A percentile compares a stretch with the other conserved stretches of the same genome.
These are phyloP conservation scores for Melampsora abietis-canadensis DNA, from an alignment of 1,284 basidiomycete species.

Conservation along the genomic window DNA sequence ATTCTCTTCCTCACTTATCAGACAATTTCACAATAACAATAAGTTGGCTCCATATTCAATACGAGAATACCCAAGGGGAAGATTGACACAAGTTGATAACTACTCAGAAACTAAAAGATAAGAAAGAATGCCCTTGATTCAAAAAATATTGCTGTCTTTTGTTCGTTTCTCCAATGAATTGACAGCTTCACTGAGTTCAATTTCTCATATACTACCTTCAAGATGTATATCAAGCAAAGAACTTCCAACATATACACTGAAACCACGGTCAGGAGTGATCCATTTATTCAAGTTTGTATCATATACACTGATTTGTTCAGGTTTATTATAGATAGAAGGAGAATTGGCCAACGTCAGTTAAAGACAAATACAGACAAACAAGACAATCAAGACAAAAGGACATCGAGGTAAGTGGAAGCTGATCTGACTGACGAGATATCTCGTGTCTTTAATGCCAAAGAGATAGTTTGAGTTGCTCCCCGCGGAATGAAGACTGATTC, in stretches of 20 bases:
- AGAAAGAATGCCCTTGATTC: no score
- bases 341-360: background rate
- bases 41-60: no score
- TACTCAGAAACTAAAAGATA: no score
- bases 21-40: no score
- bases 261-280: background rate
- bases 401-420: background rate
- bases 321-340: background rate
- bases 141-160: no score
- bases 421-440: background rate
- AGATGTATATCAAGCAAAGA: conserved; percentile 6
- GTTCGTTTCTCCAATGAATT: background rate
- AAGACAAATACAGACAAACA: background rate
- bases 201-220: background rate
- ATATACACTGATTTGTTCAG: background rate
- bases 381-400: background rate
- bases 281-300: background rate
- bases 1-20: no score
- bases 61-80: no score
- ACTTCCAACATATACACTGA: background rate
- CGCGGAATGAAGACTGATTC: conserved; percentile 46
- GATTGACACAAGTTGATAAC: no score
- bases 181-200: background rate
- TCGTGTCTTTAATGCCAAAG: conserved; percentile 18
- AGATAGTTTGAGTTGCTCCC: conserved; percentile 46